These are phyloP conservation scores for Peronospora destructor DNA, from an alignment of 352 stramenopile species.

Conservation along the genomic window DNA sequence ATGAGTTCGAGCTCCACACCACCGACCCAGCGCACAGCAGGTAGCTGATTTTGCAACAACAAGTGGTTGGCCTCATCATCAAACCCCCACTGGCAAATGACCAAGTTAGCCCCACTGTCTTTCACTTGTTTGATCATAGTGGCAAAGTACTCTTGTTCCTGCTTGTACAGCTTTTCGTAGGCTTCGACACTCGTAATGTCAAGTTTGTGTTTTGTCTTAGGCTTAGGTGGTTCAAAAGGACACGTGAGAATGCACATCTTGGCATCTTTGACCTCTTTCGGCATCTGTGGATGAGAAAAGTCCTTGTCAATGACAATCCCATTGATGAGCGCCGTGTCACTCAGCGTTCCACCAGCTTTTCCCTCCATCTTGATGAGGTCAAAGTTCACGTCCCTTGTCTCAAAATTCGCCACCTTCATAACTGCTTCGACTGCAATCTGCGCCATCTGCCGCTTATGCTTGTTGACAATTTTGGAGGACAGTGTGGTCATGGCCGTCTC, in stretches of 20 bases:
- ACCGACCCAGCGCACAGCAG: slow-evolving; percentile 97
- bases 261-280: slow-evolving; percentile 94
- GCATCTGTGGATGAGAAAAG: slow-evolving; percentile 98
- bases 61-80: slow-evolving; percentile 99
- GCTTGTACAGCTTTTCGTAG: slow-evolving; percentile 94
- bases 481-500: slow-evolving; percentile 98
- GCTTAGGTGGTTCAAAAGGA: slow-evolving; percentile 98
- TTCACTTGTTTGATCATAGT: slow-evolving; percentile 99
- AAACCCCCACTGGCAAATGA: slow-evolving; percentile 99
- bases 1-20: slow-evolving; percentile 99
- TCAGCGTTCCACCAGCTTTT: slow-evolving; percentile 94
- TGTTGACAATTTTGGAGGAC: slow-evolving; percentile 98
- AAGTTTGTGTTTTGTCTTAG: slow-evolving; percentile 97
- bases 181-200: slow-evolving; percentile 98
- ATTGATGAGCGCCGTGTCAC: slow-evolving; percentile 97
- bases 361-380: slow-evolving; percentile 99
- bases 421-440: slow-evolving; percentile 98
- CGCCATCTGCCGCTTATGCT: slow-evolving; percentile 98
- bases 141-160: slow-evolving; percentile 98
- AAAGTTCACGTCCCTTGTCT: slow-evolving; percentile 99
- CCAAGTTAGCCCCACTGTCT: slow-evolving; percentile 95
- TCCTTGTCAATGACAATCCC: slow-evolving; percentile 99
- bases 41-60: slow-evolving; percentile 95
- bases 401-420: slow-evolving; percentile 96
- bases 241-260: slow-evolving; percentile 99